Percentiles rank a stretch among this genome's conserved stretches.
Conservation (phyloP, 768 basidiomycete species). For the Panellus pusillus region DNA sequence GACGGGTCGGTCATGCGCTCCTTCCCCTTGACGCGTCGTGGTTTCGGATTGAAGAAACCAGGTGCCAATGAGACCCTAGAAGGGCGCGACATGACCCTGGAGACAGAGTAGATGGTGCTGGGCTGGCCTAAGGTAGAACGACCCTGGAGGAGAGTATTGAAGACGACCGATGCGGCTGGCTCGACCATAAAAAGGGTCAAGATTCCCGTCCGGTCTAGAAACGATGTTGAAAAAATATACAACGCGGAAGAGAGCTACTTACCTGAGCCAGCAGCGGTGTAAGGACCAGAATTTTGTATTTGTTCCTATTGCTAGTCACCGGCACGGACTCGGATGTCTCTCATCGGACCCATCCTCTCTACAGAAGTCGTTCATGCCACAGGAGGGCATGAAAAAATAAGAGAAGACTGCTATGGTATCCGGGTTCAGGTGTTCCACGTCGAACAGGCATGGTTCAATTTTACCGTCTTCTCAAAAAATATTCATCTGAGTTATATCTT, state of each 20-base stretch:
- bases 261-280: not conserved
- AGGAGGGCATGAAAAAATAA: slow-evolving; percentile 48
- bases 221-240: not conserved
- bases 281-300: not conserved
- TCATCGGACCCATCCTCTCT: not conserved
- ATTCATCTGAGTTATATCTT: slow-evolving; percentile 48
- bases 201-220: slow-evolving; percentile 33
- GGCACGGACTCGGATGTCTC: too few relatives aligned
- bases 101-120: slow-evolving; percentile 8
- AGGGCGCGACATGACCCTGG: slow-evolving; percentile 15
- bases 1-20: slow-evolving; percentile 38
- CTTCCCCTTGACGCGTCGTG: slow-evolving; percentile 55
- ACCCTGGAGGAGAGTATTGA: slow-evolving; percentile 13
- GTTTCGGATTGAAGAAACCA: slow-evolving; percentile 58
- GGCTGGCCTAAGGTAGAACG: slow-evolving; percentile 3
- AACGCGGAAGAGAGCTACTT: not conserved
- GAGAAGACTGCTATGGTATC: slow-evolving; percentile 37
- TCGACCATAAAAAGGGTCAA: slow-evolving; percentile 19
- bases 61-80: slow-evolving; percentile 27
- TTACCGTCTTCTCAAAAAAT: slow-evolving; percentile 50
- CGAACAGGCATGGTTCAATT: slow-evolving; percentile 28
- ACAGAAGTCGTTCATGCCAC: slow-evolving; percentile 5
- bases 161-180: slow-evolving; percentile 48
- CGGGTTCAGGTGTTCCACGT: slow-evolving; percentile 15
- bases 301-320: too few relatives aligned